These are phyloP conservation scores for Clitopilus hobsonii DNA, from an alignment of 768 basidiomycete species.

Conservation along the genomic window DNA sequence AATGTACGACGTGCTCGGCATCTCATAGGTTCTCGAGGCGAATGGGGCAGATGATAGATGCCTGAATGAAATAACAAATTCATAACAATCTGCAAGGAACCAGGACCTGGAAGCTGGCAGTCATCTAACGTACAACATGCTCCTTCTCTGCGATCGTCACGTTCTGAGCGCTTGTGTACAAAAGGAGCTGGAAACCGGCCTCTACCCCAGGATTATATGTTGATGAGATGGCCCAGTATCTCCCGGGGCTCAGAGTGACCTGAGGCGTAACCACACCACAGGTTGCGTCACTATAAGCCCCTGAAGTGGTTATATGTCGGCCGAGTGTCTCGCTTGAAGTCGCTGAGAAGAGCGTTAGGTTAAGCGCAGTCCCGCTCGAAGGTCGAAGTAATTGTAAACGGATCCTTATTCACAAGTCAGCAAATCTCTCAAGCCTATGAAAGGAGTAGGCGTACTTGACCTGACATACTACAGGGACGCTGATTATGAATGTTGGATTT, in stretches of 20 bases:
- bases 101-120: too few relatives aligned
- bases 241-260: constrained; percentile 49
- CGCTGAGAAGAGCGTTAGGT: constrained; percentile 53
- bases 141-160: not conserved
- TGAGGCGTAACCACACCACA: constrained; percentile 66
- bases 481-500: constrained; percentile 69
- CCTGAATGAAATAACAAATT: too few relatives aligned
- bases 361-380: constrained; percentile 42
- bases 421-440: not conserved
- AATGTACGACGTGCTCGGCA: too few relatives aligned
- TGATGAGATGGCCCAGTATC: constrained; percentile 71
- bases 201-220: constrained; percentile 61
- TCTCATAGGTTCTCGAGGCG: too few relatives aligned
- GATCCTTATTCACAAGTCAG: constrained; percentile 40
- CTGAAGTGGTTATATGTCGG: constrained; percentile 60
- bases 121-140: too few relatives aligned
- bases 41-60: too few relatives aligned
- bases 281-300: constrained; percentile 71
- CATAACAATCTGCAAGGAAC: too few relatives aligned
- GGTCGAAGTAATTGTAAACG: constrained; percentile 60
- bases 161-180: constrained; percentile 42
- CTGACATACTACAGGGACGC: constrained; percentile 45
- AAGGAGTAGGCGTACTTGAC: constrained; percentile 42
- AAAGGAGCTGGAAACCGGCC: constrained; percentile 52
- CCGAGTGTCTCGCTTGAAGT: constrained; percentile 25